A percentile compares a stretch with the other conserved stretches of the same genome.
phyloP scores from a whole-genome alignment of 2,329 filamentous ascomycete species.

The Fusarium sp. region DNA sequence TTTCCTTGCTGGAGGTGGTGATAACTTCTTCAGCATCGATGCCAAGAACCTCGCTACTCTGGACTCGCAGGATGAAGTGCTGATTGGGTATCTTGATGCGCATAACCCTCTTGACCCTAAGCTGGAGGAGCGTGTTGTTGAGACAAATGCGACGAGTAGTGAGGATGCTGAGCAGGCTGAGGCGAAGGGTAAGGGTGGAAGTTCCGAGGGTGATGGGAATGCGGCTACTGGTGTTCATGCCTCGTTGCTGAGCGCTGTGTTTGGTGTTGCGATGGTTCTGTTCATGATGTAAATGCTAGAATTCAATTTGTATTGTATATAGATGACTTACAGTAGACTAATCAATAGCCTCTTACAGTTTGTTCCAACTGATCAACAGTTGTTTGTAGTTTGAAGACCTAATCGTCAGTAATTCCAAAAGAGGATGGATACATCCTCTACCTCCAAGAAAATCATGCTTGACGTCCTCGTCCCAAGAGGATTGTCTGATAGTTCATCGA shows the following conservation, averaged over 20 bases:
- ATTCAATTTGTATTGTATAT: slow-evolving; percentile 1
- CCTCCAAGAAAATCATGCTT: background rate
- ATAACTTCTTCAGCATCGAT: slow-evolving; percentile 66
- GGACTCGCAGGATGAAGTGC: slow-evolving; percentile 66
- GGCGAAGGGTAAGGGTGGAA: slow-evolving; percentile 18
- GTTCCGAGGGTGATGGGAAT: slow-evolving; percentile 13
- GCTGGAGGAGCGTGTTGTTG: slow-evolving; percentile 58
- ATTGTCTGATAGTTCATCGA: slow-evolving; percentile 17
- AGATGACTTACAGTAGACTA: slow-evolving; percentile 18
- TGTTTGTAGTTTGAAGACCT: background rate
- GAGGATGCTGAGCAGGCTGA: slow-evolving; percentile 25
- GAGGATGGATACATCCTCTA: background rate
- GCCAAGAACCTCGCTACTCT: slow-evolving; percentile 58
- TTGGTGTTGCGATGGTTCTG: slow-evolving; percentile 29
- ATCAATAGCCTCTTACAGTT: background rate
- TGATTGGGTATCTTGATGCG: slow-evolving; percentile 62
- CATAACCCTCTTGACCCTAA: slow-evolving; percentile 63
- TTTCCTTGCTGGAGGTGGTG: slow-evolving; percentile 72
- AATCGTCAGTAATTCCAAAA: background rate
- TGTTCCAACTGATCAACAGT: background rate
- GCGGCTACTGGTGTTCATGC: slow-evolving; percentile 17
- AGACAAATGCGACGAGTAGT: slow-evolving; percentile 27
- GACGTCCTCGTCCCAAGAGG: background rate
- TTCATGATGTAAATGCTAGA: slow-evolving; percentile 37
- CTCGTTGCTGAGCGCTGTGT: slow-evolving; percentile 20